Conservation (phyloP, 2,329 filamentous ascomycete species). For the Rutstroemia sp. region DNA sequence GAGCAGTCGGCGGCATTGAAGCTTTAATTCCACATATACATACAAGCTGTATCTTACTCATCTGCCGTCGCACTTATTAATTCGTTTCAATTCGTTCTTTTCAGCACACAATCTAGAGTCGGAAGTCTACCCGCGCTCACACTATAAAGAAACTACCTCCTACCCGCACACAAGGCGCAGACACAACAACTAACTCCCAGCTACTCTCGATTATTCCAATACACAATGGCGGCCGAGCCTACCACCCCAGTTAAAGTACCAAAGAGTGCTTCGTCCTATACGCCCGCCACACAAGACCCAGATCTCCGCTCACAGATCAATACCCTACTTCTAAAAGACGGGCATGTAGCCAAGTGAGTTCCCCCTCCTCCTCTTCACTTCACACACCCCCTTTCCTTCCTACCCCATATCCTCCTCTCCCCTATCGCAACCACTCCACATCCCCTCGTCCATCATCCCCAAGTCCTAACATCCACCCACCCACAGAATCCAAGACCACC, state of each 20-base stretch:
- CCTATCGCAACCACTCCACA: neutral
- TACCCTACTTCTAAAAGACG: slow-evolving; percentile 47
- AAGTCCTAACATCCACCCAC: slow-evolving; percentile 4
- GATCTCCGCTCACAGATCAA: slow-evolving; percentile 59
- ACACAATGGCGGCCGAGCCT: slow-evolving; percentile 22
- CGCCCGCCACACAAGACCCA: slow-evolving; percentile 51
- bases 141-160: neutral
- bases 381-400: slow-evolving; percentile 1
- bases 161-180: neutral
- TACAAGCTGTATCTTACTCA: no score
- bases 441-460: slow-evolving; percentile 1
- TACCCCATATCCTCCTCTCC: neutral
- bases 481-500: slow-evolving; percentile 53
- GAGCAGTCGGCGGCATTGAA: no score
- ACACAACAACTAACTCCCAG: no score
- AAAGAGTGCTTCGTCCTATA: slow-evolving; percentile 46
- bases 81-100: no score
- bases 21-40: neutral
- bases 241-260: slow-evolving; percentile 53
- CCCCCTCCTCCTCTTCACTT: slow-evolving; percentile 3
- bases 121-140: no score
- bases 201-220: neutral
- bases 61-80: no score
- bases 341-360: slow-evolving; percentile 50
- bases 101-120: no score